Evolutionary conservation across 331 rosid species (phyloP).

Genomic region (Quercus lobata): DNA sequence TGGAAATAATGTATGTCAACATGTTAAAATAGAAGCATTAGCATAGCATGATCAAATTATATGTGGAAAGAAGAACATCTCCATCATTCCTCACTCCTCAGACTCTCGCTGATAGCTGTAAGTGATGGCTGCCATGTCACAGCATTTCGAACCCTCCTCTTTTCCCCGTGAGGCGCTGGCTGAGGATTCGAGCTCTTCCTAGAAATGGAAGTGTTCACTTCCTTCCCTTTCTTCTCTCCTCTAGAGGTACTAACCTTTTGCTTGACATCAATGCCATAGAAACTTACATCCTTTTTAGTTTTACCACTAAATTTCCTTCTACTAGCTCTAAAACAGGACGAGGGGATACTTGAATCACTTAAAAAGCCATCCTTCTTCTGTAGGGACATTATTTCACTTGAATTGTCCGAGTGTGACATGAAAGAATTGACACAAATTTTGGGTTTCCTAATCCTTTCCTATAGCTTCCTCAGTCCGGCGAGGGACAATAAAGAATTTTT

Average conservation of each 20-base stretch:
- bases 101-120: slow-evolving; percentile 14
- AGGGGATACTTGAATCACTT: too few relatives aligned
- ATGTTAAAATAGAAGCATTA: background rate
- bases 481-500: slow-evolving; percentile 22
- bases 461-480: slow-evolving; percentile 21
- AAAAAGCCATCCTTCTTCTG: too few relatives aligned
- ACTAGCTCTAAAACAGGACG: too few relatives aligned
- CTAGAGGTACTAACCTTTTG: background rate
- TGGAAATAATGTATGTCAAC: background rate
- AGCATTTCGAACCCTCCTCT: background rate
- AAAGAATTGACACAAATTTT: background rate
- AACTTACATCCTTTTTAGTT: too few relatives aligned
- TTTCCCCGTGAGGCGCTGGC: background rate
- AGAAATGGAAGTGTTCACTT: background rate
- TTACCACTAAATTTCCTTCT: too few relatives aligned
- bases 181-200: background rate
- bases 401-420: background rate
- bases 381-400: background rate
- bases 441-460: background rate
- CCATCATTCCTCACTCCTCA: background rate
- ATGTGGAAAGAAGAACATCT: background rate
- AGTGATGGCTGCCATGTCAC: slow-evolving; percentile 22
- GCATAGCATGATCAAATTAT: background rate
- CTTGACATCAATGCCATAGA: too few relatives aligned
- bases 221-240: background rate